phyloP scores from a whole-genome alignment of 306 rosid species.

The Chamaecrista fasciculata region DNA sequence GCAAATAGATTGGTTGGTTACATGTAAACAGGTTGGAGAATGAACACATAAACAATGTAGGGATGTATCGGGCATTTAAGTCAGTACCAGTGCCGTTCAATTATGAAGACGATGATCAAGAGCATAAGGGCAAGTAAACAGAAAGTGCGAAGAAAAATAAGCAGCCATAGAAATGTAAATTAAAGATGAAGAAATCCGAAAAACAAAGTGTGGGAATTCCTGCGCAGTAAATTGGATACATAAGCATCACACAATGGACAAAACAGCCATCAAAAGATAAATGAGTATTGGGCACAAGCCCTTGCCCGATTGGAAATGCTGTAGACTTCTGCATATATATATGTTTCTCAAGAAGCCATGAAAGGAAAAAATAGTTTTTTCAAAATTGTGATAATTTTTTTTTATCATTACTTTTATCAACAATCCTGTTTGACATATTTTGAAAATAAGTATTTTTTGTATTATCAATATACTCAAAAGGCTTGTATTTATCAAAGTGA shows the following conservation, averaged over 20 bases:
- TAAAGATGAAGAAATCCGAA: background rate
- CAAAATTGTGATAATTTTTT: no score
- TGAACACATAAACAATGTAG: constrained; percentile 75
- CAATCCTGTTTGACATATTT: no score
- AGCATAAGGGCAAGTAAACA: constrained; percentile 21
- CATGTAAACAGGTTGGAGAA: constrained; percentile 50
- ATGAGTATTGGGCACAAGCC: background rate
- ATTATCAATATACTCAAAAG: no score
- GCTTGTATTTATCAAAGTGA: no score
- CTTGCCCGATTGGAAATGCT: background rate
- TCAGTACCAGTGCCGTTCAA: constrained; percentile 75
- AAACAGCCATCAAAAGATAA: background rate
- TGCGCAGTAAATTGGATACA: background rate
- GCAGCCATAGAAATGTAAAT: background rate
- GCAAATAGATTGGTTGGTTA: constrained; percentile 5
- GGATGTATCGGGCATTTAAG: constrained; percentile 70
- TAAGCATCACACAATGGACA: background rate
- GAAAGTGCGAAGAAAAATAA: background rate
- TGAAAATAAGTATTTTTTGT: no score
- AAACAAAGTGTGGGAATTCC: background rate
- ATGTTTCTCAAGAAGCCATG: no score
- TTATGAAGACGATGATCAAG: constrained; percentile 36
- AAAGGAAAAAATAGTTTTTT: no score
- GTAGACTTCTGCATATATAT: no score
- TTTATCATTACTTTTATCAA: no score